These are phyloP conservation scores for Candida dubliniensis DNA, from an alignment of 1,139 yeast genomes.

Conservation along the genomic window DNA sequence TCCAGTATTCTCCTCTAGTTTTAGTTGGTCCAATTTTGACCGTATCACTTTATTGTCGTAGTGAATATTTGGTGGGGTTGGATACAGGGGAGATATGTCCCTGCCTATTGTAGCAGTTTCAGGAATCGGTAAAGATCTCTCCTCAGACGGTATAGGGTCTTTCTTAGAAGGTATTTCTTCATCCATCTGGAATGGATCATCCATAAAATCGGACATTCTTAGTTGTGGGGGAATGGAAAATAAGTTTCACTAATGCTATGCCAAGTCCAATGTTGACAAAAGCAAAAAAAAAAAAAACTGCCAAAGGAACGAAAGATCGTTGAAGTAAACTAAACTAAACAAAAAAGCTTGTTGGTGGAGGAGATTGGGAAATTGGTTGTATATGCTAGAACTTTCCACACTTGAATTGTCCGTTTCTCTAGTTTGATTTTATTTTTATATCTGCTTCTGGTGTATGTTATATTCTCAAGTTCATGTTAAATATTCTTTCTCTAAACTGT, in stretches of 20 bases:
- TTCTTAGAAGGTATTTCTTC: conserved; percentile 34
- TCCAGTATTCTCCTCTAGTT: conserved; percentile 22
- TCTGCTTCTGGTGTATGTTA: background rate
- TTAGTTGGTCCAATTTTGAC: conserved; percentile 30
- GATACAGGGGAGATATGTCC: conserved; percentile 22
- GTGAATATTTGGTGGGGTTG: conserved; percentile 14
- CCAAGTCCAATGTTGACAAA: background rate
- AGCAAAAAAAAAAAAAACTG: conserved; percentile 1
- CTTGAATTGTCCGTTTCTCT: no score
- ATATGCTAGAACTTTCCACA: no score
- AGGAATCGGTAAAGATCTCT: conserved; percentile 19
- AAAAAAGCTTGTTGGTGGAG: no score
- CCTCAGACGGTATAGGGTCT: conserved; percentile 51
- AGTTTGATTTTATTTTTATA: background rate
- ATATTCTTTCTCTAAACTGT: background rate
- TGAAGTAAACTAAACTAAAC: background rate
- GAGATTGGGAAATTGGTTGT: no score
- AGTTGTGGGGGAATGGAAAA: background rate
- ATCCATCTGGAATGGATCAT: conserved; percentile 51
- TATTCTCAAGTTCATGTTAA: conserved; percentile 2
- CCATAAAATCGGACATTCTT: conserved; percentile 34
- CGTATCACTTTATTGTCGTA: conserved; percentile 35
- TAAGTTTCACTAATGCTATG: no score
- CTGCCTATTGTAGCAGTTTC: conserved; percentile 4
- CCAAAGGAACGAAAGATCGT: background rate